Evolutionary conservation across 2,329 filamentous ascomycete species (phyloP), one percentile per base, ranked within the genome.

Genomic region (Aspergillus eucalypticola): DNA sequence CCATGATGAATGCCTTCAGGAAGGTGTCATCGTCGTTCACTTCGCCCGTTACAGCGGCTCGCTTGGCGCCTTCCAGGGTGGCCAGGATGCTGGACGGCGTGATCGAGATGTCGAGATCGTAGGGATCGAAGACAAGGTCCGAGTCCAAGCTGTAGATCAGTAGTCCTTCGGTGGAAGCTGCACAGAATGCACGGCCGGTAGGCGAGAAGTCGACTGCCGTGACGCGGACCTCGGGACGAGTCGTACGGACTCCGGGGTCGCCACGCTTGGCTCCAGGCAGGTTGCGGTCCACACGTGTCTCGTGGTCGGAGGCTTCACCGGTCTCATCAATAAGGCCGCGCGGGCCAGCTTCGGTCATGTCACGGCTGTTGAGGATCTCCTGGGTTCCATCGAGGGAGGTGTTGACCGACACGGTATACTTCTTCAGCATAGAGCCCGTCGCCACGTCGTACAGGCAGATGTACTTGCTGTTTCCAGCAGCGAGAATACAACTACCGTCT

Each of bases 401-500:
- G 76, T 99, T 99, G 71, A 96, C 86, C 68, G 91, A 96, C 70
- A 98, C 93, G 1, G 94, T 97, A 73, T 90, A 99, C 73, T 97
- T 97, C 75, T 96, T 96, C 58, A 98, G 82, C 10, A 99, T 81
- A 0, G 95, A 92, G 75, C 95, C 92, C 0, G 94, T 96, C 60
- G 88, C 88, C 32, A 96, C 91, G n/a, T 96, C 94, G 78, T 99
- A 99, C 60, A 99, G 78, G 73, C 95, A 98, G 55, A 99, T 97
- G 76, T 96, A 97, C 79, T 99, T 99, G 87, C 92, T 97, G 82
- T 95, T 96, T 32, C 95, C 95, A 51, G 87, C 93, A 0, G 94
- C 95, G 42, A 99, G 82, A 10, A 99, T 82, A 69, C 95, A 97
- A 63, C 87, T 90, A 11, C 95, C 95, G 72, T 99, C 95, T 1